A percentile compares a stretch with the other conserved stretches of the same genome.
phyloP scores from a whole-genome alignment of 1,139 yeast genomes.

The Waltiozyma solani region DNA sequence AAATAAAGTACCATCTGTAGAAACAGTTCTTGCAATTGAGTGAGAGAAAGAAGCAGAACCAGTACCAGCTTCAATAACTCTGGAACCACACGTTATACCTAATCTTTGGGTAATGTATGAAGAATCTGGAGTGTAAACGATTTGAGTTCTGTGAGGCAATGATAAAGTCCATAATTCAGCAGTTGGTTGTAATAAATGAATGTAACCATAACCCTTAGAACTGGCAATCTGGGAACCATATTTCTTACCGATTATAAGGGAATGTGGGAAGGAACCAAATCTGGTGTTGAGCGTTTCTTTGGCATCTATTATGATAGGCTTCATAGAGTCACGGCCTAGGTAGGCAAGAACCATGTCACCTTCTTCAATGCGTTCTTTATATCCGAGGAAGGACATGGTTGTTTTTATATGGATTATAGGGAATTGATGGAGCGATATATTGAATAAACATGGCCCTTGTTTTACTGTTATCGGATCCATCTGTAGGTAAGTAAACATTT shows the following conservation, averaged over 20 bases:
- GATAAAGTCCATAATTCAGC: constrained; percentile 96
- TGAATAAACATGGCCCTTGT: too few relatives aligned
- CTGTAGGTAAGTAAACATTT: not conserved
- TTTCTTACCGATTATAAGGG: constrained; percentile 66
- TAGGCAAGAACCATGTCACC: constrained; percentile 85
- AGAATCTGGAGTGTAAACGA: constrained; percentile 93
- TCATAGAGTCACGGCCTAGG: constrained; percentile 69
- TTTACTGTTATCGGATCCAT: too few relatives aligned
- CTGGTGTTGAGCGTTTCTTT: constrained; percentile 69
- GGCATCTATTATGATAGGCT: constrained; percentile 54
- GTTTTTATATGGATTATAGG: not conserved
- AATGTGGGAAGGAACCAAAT: constrained; percentile 82
- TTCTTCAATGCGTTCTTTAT: constrained; percentile 43
- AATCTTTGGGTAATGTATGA: constrained; percentile 81
- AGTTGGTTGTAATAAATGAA: constrained; percentile 82
- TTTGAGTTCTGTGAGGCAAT: constrained; percentile 94
- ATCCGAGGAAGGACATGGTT: constrained; percentile 16
- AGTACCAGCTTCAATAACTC: constrained; percentile 94
- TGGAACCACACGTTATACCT: constrained; percentile 60
- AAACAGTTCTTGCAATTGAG: constrained; percentile 73
- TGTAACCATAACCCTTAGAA: constrained; percentile 71
- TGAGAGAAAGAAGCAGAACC: constrained; percentile 97
- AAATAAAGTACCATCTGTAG: constrained; percentile 47
- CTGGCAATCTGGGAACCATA: constrained; percentile 87
- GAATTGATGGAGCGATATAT: not conserved